A percentile compares a stretch with the other conserved stretches of the same genome.
Conservation (phyloP, 176 grass and related monocot genomes). For the Miscanthus lutarioriparius region DNA sequence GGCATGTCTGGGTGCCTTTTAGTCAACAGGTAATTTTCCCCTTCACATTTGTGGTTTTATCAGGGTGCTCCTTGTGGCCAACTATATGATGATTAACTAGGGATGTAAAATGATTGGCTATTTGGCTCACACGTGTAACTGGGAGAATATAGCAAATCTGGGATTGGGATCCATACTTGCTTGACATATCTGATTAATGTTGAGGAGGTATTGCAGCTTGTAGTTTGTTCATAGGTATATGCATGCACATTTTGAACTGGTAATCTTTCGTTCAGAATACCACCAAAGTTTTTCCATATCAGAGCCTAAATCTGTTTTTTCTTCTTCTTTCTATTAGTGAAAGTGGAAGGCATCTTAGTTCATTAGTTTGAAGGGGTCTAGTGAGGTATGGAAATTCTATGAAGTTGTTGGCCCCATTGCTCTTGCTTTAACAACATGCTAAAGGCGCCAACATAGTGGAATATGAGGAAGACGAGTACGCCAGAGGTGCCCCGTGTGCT, state of each 20-base stretch:
- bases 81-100: conserved; percentile 9
- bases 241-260: not conserved
- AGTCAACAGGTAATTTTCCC: conserved; percentile 9
- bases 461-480: conserved; percentile 10
- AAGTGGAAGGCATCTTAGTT: not conserved
- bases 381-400: not conserved
- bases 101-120: not conserved
- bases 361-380: not conserved
- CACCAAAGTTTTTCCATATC: not conserved
- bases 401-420: not conserved
- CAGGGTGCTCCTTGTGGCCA: conserved; percentile 9
- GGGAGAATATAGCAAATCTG: not conserved
- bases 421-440: conserved; percentile 1
- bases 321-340: not conserved
- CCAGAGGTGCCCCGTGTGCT: too few species aligned
- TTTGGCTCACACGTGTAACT: not conserved
- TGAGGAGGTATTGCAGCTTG: not conserved
- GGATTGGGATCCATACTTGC: not conserved
- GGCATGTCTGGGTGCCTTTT: not conserved
- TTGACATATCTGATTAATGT: not conserved
- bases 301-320: not conserved
- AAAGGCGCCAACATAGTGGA: not conserved
- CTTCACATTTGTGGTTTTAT: conserved; percentile 8
- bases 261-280: not conserved
- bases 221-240: not conserved